Evolutionary conservation across 306 rosid genomes (phyloP), one percentile per base, ranked within the genome.

Genomic region (Parietaria judaica): DNA sequence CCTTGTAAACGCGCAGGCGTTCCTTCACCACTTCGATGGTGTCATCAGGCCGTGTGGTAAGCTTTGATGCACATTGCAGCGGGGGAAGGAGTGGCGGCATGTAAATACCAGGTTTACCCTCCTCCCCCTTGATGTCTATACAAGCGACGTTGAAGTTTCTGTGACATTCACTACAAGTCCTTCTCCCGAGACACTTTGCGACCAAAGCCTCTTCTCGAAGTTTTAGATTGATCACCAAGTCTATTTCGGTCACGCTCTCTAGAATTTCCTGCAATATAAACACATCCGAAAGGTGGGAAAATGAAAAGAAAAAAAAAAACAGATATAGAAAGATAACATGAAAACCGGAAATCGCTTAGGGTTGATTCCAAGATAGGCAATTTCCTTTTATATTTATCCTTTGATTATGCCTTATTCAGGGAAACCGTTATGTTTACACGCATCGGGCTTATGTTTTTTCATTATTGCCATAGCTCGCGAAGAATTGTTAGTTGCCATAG

Each of bases 61-160:
- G 84, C 70, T 79, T 79, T 10, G 78, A 72, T 49, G 72, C 78
- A 68, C 84, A 79, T 34, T 72, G 65, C n/a, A 78, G 59, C 39
- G 80, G 84, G 14, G 84, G 84, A 14, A 61, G 76, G 52, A 79
- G 84, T 15, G 84, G 80, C 41, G 80, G 70, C 84, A 79, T 79
- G 73, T 64, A 75, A 62, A 79, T 71, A 60, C 63, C 73, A 36
- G 78, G 78, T 56, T 67, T 68, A 23, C 80, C 84, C 51, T 75
- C 76, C 69, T 75, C 56, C 12, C 68, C 78, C 69, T 79, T 79
- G 54, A 79, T 64, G 57, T 75, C 80, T 53, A 79, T 75, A 49
- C 68, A 56, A n/a, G 84, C 71, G 11, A 75, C 57, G 59, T 79
- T 79, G 34, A 71, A 79, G 58, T 79, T 79, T 52, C 80, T 78